phyloP scores from a whole-genome alignment of 2,329 filamentous ascomycete species.

The Aspergillus amoenus region DNA sequence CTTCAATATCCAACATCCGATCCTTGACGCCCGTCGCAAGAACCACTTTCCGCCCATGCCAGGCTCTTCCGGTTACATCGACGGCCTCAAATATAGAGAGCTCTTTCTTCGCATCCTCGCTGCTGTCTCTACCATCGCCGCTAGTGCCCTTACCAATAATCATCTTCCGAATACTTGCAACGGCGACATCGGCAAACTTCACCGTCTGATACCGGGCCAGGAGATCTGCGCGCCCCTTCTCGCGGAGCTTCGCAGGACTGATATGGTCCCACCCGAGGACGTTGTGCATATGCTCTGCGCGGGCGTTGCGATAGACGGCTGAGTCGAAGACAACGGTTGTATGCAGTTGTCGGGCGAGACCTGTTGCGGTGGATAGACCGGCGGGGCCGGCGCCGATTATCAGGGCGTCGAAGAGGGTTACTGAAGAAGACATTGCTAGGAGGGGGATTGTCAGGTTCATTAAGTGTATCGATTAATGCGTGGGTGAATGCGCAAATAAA shows the following conservation, averaged over 20 bases:
- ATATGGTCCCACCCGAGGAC: conserved; percentile 47
- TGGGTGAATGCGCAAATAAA: not conserved
- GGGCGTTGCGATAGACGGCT: conserved; percentile 53
- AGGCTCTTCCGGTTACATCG: conserved; percentile 46
- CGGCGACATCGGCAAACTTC: not conserved
- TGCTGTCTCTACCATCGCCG: too few species aligned
- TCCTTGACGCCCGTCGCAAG: conserved; percentile 57
- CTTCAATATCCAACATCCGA: conserved; percentile 51
- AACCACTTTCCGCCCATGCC: conserved; percentile 54
- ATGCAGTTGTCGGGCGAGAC: conserved; percentile 54
- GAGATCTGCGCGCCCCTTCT: not conserved
- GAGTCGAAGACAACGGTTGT: conserved; percentile 57
- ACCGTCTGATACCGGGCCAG: conserved; percentile 6
- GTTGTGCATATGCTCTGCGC: conserved; percentile 58
- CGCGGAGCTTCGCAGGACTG: not conserved
- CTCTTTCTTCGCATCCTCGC: too few species aligned
- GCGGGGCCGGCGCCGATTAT: conserved; percentile 55
- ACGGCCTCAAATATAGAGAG: conserved; percentile 33
- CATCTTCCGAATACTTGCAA: conserved; percentile 21
- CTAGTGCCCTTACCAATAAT: not conserved
- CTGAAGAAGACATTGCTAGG: not conserved
- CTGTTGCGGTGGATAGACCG: conserved; percentile 51
- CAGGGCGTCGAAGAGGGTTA: conserved; percentile 48
- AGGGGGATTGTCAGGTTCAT: not conserved
- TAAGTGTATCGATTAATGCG: not conserved